phyloP scores from a whole-genome alignment of 352 stramenopile genomes.

The Pythium scleroteichum region DNA sequence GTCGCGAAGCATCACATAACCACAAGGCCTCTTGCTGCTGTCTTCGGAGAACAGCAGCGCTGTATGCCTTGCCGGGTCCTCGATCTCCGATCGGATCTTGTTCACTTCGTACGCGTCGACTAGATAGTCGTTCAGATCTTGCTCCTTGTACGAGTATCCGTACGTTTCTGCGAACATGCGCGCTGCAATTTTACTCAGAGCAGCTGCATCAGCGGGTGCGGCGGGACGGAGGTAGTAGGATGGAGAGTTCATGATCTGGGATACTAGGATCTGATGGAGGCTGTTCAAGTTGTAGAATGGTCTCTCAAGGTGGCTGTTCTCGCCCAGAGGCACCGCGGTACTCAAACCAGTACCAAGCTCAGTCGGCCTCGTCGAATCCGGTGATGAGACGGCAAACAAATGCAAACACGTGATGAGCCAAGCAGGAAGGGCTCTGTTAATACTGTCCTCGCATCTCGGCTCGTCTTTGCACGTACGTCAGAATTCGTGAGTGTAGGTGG shows the following conservation, averaged over 20 bases:
- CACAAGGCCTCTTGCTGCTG: conserved; percentile 13
- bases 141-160: conserved; percentile 27
- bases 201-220: conserved; percentile 17
- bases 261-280: too few species aligned
- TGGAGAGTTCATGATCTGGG: not conserved
- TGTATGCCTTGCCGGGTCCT: conserved; percentile 30
- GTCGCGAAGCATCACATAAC: conserved; percentile 31
- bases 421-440: too few species aligned
- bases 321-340: too few species aligned
- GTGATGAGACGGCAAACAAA: conserved; percentile 5
- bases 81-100: conserved; percentile 26
- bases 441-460: too few species aligned
- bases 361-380: conserved; percentile 8
- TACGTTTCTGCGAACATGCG: conserved; percentile 38
- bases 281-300: too few species aligned
- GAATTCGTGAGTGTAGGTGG: too few species aligned
- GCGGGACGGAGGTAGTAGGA: conserved; percentile 24
- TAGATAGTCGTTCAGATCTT: conserved; percentile 28
- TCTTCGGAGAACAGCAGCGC: conserved; percentile 28
- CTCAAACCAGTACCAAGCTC: conserved; percentile 1
- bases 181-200: conserved; percentile 27
- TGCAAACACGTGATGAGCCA: conserved; percentile 1
- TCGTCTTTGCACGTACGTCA: too few species aligned
- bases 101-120: conserved; percentile 19
- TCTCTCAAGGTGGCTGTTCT: too few species aligned